phyloP scores from a whole-genome alignment of 2,329 filamentous ascomycete species.

The Helotiales sp. region DNA sequence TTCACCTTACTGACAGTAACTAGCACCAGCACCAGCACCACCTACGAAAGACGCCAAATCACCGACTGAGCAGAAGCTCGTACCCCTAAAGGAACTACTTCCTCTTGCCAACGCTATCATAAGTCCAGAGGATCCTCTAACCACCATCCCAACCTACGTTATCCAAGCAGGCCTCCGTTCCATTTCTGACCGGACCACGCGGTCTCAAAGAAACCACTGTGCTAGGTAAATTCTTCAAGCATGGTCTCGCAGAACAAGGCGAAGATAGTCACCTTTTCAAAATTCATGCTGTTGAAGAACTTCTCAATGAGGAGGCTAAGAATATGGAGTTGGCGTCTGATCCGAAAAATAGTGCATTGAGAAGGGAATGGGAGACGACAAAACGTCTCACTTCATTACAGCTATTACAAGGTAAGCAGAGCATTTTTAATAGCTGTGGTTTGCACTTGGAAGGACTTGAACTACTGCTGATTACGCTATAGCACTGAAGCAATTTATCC shows the following conservation, averaged over 20 bases:
- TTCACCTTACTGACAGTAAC: background rate
- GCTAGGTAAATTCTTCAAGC: slow-evolving; percentile 1
- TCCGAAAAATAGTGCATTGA: background rate
- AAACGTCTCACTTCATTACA: background rate
- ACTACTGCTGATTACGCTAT: too few relatives aligned
- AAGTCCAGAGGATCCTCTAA: background rate
- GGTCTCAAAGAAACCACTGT: slow-evolving; percentile 3
- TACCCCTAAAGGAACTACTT: background rate
- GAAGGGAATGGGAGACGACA: background rate
- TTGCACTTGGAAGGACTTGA: too few relatives aligned
- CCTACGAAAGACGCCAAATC: background rate
- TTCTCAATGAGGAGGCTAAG: slow-evolving; percentile 11
- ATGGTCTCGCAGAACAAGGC: background rate
- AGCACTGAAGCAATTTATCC: slow-evolving; percentile 1
- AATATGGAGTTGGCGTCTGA: background rate
- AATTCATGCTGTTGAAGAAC: slow-evolving; percentile 13
- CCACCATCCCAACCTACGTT: slow-evolving; percentile 6
- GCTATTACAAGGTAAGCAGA: slow-evolving; percentile 9
- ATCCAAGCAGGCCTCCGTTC: slow-evolving; percentile 16
- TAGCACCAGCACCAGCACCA: background rate
- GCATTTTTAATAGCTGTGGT: too few relatives aligned
- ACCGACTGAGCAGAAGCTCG: background rate
- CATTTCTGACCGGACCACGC: slow-evolving; percentile 8
- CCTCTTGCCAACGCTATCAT: background rate
- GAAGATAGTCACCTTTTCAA: slow-evolving; percentile 2